Conservation (phyloP, 176 grass and related monocot species). For the Bolboschoenus planiculmis region DNA sequence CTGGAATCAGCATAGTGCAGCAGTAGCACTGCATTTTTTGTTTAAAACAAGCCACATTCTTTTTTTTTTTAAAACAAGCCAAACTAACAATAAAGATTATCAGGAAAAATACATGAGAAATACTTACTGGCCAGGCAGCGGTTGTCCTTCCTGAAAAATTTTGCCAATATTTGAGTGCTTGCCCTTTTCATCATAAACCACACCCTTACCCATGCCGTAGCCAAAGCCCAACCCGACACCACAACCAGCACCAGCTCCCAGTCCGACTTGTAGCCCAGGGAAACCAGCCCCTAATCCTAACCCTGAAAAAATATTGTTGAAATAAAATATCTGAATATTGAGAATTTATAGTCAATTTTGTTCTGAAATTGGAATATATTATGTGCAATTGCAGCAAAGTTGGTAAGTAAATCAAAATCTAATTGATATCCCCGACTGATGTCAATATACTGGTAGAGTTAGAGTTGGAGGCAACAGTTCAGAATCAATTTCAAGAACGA, state of each 20-base stretch:
- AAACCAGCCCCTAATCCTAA: constrained; percentile 65
- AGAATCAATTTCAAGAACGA: not conserved
- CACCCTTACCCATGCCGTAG: constrained; percentile 73
- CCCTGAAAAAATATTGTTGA: constrained; percentile 33
- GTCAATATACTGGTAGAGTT: not conserved
- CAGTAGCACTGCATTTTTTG: not conserved
- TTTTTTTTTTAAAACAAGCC: not conserved
- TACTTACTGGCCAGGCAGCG: constrained; percentile 53
- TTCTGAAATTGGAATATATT: not conserved
- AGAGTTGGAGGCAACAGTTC: not conserved
- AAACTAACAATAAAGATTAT: constrained; percentile 2
- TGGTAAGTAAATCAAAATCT: not conserved
- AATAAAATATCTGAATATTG: not conserved
- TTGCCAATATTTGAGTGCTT: constrained; percentile 73
- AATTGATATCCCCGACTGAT: not conserved
- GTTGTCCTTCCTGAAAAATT: constrained; percentile 45
- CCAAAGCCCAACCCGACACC: constrained; percentile 75
- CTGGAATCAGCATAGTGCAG: not conserved
- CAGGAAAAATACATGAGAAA: constrained; percentile 9
- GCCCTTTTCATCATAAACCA: constrained; percentile 44
- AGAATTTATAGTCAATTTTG: not conserved
- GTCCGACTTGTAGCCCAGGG: constrained; percentile 67
- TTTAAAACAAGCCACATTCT: not conserved
- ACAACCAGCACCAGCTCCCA: constrained; percentile 74
- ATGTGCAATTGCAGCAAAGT: not conserved